Conservation (phyloP, 768 basidiomycete species). For the Lentinula aciculospora region DNA sequence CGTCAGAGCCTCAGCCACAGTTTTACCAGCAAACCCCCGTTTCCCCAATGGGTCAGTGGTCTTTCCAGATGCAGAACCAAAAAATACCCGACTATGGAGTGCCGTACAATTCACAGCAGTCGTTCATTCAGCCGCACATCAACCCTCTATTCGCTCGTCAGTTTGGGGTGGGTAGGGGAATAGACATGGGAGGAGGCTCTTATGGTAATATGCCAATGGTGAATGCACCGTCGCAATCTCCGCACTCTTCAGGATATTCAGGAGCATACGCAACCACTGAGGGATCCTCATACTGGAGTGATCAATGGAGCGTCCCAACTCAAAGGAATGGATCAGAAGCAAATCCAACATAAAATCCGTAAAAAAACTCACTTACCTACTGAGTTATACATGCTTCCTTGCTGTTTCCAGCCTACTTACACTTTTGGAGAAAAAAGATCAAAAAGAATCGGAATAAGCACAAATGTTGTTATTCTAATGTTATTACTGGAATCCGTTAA, state of each 20-base stretch:
- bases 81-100: not conserved
- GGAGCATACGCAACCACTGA: not conserved
- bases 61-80: not conserved
- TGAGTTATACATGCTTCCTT: not conserved
- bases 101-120: slow-evolving; percentile 10
- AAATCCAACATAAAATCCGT: not conserved
- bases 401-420: not conserved
- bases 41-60: slow-evolving; percentile 4
- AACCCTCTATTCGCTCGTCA: slow-evolving; percentile 73
- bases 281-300: slow-evolving; percentile 22
- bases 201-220: not conserved
- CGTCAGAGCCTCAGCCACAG: not conserved
- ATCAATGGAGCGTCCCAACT: slow-evolving; percentile 31
- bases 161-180: slow-evolving; percentile 34
- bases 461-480: not conserved
- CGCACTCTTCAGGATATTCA: not conserved
- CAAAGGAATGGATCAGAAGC: slow-evolving; percentile 11
- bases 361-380: not conserved
- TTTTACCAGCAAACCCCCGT: slow-evolving; percentile 1
- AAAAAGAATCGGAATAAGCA: too few relatives aligned
- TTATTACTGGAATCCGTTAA: not conserved
- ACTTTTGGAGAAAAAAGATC: too few relatives aligned
- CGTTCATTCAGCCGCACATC: slow-evolving; percentile 70
- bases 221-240: not conserved
- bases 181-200: not conserved